phyloP scores from a whole-genome alignment of 208 protist species.

The Crithidia acanthocephali region DNA sequence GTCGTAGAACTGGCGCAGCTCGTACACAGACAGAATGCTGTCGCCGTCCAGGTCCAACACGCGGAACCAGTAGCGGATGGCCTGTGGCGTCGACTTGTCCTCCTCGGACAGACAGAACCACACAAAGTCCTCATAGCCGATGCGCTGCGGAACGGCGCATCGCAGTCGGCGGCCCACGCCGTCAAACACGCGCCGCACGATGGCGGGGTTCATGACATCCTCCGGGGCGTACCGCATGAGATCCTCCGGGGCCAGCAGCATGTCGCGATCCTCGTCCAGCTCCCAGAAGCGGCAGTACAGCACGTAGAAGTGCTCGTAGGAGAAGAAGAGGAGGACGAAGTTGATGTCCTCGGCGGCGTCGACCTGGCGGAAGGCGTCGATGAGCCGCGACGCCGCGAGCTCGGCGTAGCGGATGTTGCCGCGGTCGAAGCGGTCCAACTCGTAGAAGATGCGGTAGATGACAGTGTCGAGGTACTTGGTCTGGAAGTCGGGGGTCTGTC shows the following conservation, averaged over 20 bases:
- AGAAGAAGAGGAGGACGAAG: conserved; percentile 95
- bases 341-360: conserved; percentile 93
- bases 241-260: conserved; percentile 89
- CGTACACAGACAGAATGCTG: conserved; percentile 93
- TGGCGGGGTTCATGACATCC: conserved; percentile 75
- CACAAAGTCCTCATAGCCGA: conserved; percentile 96
- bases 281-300: conserved; percentile 99
- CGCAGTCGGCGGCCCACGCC: conserved; percentile 55
- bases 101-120: conserved; percentile 97
- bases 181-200: conserved; percentile 84
- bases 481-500: conserved; percentile 95
- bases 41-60: conserved; percentile 95
- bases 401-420: conserved; percentile 84
- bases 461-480: conserved; percentile 95
- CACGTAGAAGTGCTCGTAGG: conserved; percentile 99
- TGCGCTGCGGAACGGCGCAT: conserved; percentile 50
- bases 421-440: conserved; percentile 84
- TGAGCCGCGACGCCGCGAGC: conserved; percentile 71
- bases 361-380: conserved; percentile 82
- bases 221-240: conserved; percentile 86
- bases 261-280: conserved; percentile 96
- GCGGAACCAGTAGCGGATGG: conserved; percentile 96
- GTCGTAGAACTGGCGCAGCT: conserved; percentile 94
- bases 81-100: conserved; percentile 92
- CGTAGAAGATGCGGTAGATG: conserved; percentile 96